Percentiles rank a stretch among this genome's conserved stretches.
phyloP scores from a whole-genome alignment of 2,329 filamentous ascomycete genomes.

The Tolypocladium pustulatum region DNA sequence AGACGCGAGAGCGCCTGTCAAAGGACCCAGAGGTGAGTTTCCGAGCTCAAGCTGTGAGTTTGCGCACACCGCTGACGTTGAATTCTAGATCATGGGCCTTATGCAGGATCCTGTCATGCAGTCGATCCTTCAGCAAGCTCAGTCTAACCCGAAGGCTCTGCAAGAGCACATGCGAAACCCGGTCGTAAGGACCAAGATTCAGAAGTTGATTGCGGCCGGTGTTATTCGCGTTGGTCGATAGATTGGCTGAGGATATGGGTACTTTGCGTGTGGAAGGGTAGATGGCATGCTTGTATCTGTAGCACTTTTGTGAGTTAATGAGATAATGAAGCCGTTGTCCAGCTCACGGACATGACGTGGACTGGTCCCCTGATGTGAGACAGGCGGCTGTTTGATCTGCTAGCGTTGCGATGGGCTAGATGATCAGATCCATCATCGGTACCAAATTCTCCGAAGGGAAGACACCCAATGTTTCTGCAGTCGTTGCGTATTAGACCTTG shows the following conservation, averaged over 20 bases:
- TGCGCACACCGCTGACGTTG: neutral
- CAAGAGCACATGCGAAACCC: constrained; percentile 97
- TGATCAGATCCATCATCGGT: neutral
- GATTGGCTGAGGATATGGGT: neutral
- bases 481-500: too few species aligned
- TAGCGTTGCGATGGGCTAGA: neutral
- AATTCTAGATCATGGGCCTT: constrained; percentile 64
- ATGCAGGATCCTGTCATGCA: constrained; percentile 98
- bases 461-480: too few species aligned
- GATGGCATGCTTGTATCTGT: constrained; percentile 6
- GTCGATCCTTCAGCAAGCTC: constrained; percentile 91
- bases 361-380: neutral
- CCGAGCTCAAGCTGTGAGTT: neutral
- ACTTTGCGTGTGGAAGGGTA: neutral
- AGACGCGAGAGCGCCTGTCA: constrained; percentile 85
- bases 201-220: constrained; percentile 88
- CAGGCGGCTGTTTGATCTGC: neutral
- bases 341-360: neutral
- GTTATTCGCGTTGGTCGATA: constrained; percentile 67
- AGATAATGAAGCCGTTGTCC: neutral
- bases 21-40: constrained; percentile 75
- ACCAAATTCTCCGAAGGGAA: neutral
- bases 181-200: constrained; percentile 73
- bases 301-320: neutral
- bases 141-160: constrained; percentile 81